Conservation (phyloP, 305 asterid species). For the Fraxinus angustifolia region DNA sequence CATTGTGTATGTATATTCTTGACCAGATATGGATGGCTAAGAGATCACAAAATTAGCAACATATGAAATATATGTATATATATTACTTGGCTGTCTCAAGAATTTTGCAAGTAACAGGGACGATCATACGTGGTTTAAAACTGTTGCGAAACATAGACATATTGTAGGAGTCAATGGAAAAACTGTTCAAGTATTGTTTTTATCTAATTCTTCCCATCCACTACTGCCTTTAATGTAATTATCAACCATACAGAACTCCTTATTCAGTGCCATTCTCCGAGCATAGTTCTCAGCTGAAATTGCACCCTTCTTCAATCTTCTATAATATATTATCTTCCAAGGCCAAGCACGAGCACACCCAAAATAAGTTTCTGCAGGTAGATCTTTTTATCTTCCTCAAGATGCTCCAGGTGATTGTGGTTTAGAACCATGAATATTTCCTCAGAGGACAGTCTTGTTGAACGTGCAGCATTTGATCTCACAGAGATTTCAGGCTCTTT, state of each 20-base stretch:
- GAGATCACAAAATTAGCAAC: background rate
- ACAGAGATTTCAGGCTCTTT: background rate
- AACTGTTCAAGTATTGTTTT: slow-evolving; percentile 26
- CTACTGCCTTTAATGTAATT: slow-evolving; percentile 52
- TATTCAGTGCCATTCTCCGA: slow-evolving; percentile 46
- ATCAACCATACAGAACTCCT: slow-evolving; percentile 52
- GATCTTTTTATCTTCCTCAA: slow-evolving; percentile 32
- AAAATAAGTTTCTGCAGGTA: slow-evolving; percentile 36
- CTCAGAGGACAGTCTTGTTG: slow-evolving; percentile 8
- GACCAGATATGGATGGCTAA: background rate
- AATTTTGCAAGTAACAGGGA: background rate
- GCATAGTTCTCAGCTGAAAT: slow-evolving; percentile 48
- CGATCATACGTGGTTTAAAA: background rate
- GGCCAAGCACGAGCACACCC: slow-evolving; percentile 67
- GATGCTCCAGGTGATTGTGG: slow-evolving; percentile 40
- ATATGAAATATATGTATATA: too few species aligned
- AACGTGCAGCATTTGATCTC: background rate
- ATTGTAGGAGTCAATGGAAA: background rate
- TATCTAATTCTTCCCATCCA: slow-evolving; percentile 44
- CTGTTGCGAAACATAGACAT: background rate
- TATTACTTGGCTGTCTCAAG: background rate
- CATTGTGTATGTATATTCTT: background rate
- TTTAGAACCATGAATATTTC: slow-evolving; percentile 44
- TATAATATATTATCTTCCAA: slow-evolving; percentile 56
- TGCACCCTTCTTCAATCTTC: slow-evolving; percentile 51